Base-by-base conservation (phyloP, 2,329 filamentous ascomycete species). In the Penicillium paneum region DNA sequence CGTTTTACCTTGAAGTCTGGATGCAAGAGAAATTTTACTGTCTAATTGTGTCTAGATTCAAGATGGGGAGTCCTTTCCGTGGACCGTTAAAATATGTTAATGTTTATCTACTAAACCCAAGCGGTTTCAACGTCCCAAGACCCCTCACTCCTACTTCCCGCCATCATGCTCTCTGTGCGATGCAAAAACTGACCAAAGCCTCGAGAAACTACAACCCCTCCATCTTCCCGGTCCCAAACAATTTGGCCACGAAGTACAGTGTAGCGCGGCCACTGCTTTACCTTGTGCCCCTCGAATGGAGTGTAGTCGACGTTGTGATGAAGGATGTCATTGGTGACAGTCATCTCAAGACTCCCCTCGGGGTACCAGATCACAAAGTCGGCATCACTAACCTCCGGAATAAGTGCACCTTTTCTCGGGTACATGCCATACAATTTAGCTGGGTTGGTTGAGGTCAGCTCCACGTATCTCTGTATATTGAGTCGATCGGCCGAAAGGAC, bases 351-450 rank as follows among this genome's bases (percentile, higher is more conserved):
- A 1, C 38, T 51, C 36, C 38, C 38, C 2, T 46, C 53, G 4
- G 49, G 58, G 40, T 44, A 53, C 56, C 46, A 59, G 75, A 78
- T 74, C 13, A 75, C 69, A 11, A 78, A 52, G 56, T 78, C 76
- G 1, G 76, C 76, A 59, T 78, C 76, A 49, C 71, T 73, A 11
- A 47, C 32, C 1, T 74, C 75, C 4, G 76, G 75, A 0, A 71
- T 68, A 28, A 78, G 71, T 2, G 66, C 69, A 0, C 76, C 76
- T 49, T 78, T 78, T 29, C 58, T 61, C 2, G 68, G 68, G 12
- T 66, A 67, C 2, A 78, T 62, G 0, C 76, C 76, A 55, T 78
- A 78, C 26, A 78, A 59, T 59, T 74, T 77, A 0, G 76, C 76
- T 1, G 76, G 70, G 47, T 78, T 78, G 0, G 72, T 71, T 3